phyloP scores from a whole-genome alignment of 1,284 basidiomycete species.

The Phaffia rhodozyma region DNA sequence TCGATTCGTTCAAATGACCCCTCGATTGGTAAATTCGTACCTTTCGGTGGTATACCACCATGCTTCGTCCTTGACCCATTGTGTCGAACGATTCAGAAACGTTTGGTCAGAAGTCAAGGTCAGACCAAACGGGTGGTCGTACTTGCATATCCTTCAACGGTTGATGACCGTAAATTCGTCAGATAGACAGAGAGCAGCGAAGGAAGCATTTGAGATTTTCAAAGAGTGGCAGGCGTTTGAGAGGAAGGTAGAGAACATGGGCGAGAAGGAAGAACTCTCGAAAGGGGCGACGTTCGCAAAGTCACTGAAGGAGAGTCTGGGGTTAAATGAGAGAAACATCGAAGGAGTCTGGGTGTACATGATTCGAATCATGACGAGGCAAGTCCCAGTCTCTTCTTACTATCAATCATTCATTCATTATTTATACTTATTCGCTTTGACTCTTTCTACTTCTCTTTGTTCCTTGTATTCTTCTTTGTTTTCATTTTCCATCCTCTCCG shows the following conservation, averaged over 20 bases:
- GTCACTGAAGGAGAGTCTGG: slow-evolving; percentile 21
- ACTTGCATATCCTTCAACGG: slow-evolving; percentile 54
- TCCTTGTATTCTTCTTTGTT: neutral
- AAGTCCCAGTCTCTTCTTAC: slow-evolving; percentile 11
- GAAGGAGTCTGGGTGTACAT: slow-evolving; percentile 28
- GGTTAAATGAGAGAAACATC: slow-evolving; percentile 29
- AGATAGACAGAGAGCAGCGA: slow-evolving; percentile 15
- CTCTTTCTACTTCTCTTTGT: neutral
- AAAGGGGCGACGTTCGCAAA: neutral
- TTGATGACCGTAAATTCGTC: slow-evolving; percentile 40
- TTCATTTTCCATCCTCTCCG: neutral
- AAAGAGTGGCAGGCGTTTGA: slow-evolving; percentile 14
- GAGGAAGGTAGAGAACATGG: neutral
- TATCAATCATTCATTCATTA: neutral
- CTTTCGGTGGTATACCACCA: slow-evolving; percentile 52
- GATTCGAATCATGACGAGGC: slow-evolving; percentile 28
- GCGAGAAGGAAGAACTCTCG: neutral
- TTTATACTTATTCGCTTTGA: neutral
- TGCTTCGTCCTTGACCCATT: slow-evolving; percentile 42
- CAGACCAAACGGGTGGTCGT: slow-evolving; percentile 45
- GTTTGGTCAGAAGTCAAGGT: slow-evolving; percentile 42
- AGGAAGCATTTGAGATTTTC: slow-evolving; percentile 6
- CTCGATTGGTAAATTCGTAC: slow-evolving; percentile 67
- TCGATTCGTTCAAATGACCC: slow-evolving; percentile 46
- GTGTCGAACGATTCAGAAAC: slow-evolving; percentile 38